Percentiles rank a stretch among this genome's conserved stretches.
These are phyloP conservation scores for Cystobasidium slooffiae DNA, from an alignment of 1,284 basidiomycete species.

Conservation along the genomic window DNA sequence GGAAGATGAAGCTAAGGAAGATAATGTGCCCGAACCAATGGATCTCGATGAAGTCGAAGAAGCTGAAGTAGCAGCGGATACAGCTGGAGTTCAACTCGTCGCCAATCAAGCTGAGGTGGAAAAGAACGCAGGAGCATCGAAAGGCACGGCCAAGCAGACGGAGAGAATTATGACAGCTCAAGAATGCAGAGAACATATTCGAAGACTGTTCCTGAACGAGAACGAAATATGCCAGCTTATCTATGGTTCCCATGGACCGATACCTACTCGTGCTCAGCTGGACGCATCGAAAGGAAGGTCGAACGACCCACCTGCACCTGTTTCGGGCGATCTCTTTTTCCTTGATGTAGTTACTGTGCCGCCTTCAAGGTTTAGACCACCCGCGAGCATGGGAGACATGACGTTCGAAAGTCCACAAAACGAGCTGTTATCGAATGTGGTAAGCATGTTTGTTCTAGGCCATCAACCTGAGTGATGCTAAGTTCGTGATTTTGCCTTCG, in stretches of 20 bases:
- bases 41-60: slow-evolving; percentile 50
- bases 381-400: slow-evolving; percentile 87
- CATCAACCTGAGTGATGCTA: neutral
- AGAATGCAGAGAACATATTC: slow-evolving; percentile 75
- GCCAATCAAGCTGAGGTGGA: slow-evolving; percentile 53
- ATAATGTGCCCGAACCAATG: slow-evolving; percentile 61
- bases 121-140: neutral
- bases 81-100: slow-evolving; percentile 62
- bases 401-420: slow-evolving; percentile 98
- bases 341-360: slow-evolving; percentile 89
- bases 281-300: slow-evolving; percentile 44
- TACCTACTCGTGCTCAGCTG: slow-evolving; percentile 59
- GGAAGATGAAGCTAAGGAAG: slow-evolving; percentile 54
- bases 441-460: slow-evolving; percentile 63
- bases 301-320: slow-evolving; percentile 36
- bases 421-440: slow-evolving; percentile 82
- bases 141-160: slow-evolving; percentile 21
- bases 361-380: slow-evolving; percentile 94
- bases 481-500: neutral
- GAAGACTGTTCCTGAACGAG: slow-evolving; percentile 85
- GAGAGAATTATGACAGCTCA: slow-evolving; percentile 41
- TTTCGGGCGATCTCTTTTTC: slow-evolving; percentile 89
- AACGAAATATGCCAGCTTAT: slow-evolving; percentile 78
- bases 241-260: slow-evolving; percentile 90
- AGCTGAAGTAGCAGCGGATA: slow-evolving; percentile 53